Conservation (phyloP, 768 basidiomycete genomes). For the Suillus weaverae region DNA sequence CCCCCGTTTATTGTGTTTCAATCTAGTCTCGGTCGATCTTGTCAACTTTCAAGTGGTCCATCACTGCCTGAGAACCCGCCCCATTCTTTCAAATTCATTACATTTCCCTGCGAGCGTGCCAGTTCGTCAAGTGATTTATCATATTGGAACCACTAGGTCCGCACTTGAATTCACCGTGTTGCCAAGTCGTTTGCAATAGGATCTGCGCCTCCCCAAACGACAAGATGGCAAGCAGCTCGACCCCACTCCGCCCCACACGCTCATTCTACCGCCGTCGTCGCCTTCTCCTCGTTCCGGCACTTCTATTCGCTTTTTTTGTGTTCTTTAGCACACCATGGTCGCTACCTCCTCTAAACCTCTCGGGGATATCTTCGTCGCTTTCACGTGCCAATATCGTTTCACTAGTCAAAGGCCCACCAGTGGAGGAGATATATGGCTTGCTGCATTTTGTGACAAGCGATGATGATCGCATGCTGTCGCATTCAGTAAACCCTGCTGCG, state of each 20-base stretch:
- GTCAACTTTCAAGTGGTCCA: neutral
- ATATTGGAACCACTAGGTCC: neutral
- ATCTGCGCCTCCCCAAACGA: neutral
- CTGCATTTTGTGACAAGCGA: slow-evolving; percentile 58
- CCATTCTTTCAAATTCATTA: neutral
- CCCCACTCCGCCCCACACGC: neutral
- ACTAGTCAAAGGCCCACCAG: slow-evolving; percentile 37
- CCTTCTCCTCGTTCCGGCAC: slow-evolving; percentile 38
- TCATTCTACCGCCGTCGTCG: slow-evolving; percentile 44
- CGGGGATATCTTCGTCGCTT: slow-evolving; percentile 28
- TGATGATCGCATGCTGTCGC: slow-evolving; percentile 41
- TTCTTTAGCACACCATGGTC: slow-evolving; percentile 46
- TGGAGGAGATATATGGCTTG: slow-evolving; percentile 71
- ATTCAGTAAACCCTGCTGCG: slow-evolving; percentile 42
- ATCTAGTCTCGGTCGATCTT: neutral
- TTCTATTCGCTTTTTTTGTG: slow-evolving; percentile 36
- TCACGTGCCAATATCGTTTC: slow-evolving; percentile 43
- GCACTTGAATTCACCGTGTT: neutral
- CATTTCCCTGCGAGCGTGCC: neutral
- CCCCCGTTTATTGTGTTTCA: neutral
- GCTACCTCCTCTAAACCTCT: slow-evolving; percentile 39
- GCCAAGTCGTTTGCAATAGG: neutral
- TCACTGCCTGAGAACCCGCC: neutral
- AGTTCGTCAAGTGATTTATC: neutral
- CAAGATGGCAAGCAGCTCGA: neutral